phyloP scores from a whole-genome alignment of 1,284 basidiomycete species.

The Sphaerobolus stellatus region DNA sequence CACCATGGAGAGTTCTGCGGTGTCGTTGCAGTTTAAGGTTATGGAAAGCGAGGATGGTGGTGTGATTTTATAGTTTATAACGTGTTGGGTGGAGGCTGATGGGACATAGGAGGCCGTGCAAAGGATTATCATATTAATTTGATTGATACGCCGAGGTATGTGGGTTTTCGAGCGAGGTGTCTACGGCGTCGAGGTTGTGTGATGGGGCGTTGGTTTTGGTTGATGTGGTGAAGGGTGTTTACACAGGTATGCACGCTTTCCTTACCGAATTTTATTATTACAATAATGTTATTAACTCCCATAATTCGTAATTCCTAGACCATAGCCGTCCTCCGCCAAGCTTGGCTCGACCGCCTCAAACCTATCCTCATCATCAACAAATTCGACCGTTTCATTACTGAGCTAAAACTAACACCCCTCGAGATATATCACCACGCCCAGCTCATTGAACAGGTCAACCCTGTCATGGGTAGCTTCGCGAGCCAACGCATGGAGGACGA shows the following conservation, averaged over 20 bases:
- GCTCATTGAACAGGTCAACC: constrained; percentile 96
- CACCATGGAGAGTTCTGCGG: constrained; percentile 98
- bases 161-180: constrained; percentile 99
- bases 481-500: constrained; percentile 98
- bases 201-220: constrained; percentile 96
- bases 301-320: constrained; percentile 77
- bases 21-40: constrained; percentile 82
- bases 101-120: constrained; percentile 46
- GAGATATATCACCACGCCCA: constrained; percentile 95
- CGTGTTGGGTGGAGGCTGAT: constrained; percentile 27
- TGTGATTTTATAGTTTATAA: constrained; percentile 24
- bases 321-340: constrained; percentile 91
- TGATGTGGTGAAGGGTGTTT: constrained; percentile 97
- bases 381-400: constrained; percentile 92
- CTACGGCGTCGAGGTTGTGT: constrained; percentile 88
- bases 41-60: constrained; percentile 51
- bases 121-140: constrained; percentile 85
- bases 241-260: constrained; percentile 70
- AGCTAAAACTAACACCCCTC: constrained; percentile 86
- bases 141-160: constrained; percentile 98
- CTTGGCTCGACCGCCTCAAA: constrained; percentile 86
- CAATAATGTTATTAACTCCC: not conserved
- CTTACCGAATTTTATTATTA: not conserved
- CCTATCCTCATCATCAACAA: constrained; percentile 98
- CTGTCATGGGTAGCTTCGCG: constrained; percentile 94